Evolutionary conservation across 2,329 filamentous ascomycete species (phyloP), one percentile per base, ranked within the genome.

Genomic region (Davidsoniella eucalypti): DNA sequence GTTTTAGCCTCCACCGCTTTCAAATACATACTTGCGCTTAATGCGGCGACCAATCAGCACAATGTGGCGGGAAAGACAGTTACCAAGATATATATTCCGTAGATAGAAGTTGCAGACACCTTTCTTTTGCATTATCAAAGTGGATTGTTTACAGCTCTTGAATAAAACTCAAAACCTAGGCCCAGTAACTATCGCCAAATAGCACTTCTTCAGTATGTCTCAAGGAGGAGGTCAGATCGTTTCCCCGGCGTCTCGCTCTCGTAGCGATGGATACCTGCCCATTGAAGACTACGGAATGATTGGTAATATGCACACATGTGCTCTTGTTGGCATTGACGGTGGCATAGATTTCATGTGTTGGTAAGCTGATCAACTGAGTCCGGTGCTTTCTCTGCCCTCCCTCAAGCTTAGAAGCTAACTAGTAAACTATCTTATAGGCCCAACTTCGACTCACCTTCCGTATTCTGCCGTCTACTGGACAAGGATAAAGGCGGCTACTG

Each of bases 211-310:
- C 18, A 38, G 10, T 3, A 50, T 50, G 47, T 21, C 38, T 23
- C 21, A 40, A 14, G 40, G 38, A 7, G 25, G 17, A 7, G 42
- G 51, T 4, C 43, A 47, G 10, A 38, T 50, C 18, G 1, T 53
- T 17, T 36, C 47, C 2, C 37, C 29, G 18, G 39, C 48, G 6
- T 29, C 48, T 17, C 48, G 52, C 40, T 29, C 36, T 41, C 46
- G 45, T 26, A 29, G 37, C 42, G 65, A 63, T 10, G 73, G 72
- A 29, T 77, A 76, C 57, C 67, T 76, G 25, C 73, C 73, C 44
- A 83, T 86, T 56, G 82, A 87, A 60, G 76, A 87, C 63, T 87
- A 87, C 69, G 83, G 83, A 50, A 73, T 87, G 63, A 84, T 87
- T 57, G 83, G 83, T 21, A 86, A 87, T 59, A 85, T 87, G 82